Percentiles rank a stretch among this genome's conserved stretches.
Evolutionary conservation across 148 eudicot genomes (phyloP).

Genomic region (Rhododendron williamsianum): DNA sequence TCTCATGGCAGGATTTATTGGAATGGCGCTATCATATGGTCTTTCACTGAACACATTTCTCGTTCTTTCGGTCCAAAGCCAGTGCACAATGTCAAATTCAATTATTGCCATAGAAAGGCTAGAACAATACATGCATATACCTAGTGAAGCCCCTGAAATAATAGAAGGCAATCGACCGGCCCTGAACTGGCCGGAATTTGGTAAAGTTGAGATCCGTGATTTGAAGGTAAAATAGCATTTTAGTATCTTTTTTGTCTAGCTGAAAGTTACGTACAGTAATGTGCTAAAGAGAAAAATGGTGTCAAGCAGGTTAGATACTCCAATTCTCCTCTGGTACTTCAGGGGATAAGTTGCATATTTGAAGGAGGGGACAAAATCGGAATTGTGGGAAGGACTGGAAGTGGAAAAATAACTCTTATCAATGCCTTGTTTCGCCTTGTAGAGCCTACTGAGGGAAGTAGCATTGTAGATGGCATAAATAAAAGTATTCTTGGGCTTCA

Average conservation of each 20-base stretch:
- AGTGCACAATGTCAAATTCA: slow-evolving; percentile 31
- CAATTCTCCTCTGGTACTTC: slow-evolving; percentile 3
- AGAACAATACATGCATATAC: slow-evolving; percentile 49
- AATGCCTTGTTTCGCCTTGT: slow-evolving; percentile 10
- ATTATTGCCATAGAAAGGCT: slow-evolving; percentile 49
- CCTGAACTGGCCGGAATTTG: slow-evolving; percentile 47
- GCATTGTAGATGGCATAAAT: neutral
- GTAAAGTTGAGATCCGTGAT: slow-evolving; percentile 31
- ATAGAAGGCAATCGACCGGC: slow-evolving; percentile 39
- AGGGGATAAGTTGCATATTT: slow-evolving; percentile 10
- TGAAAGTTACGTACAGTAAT: no score
- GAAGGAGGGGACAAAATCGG: slow-evolving; percentile 11
- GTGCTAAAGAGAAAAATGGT: neutral
- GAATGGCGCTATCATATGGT: slow-evolving; percentile 88
- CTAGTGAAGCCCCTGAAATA: slow-evolving; percentile 44
- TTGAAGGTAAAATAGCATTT: slow-evolving; percentile 24
- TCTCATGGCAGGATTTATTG: slow-evolving; percentile 55
- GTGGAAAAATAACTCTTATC: slow-evolving; percentile 4
- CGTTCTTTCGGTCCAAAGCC: slow-evolving; percentile 29
- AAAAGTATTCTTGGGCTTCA: slow-evolving; percentile 6
- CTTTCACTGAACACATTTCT: slow-evolving; percentile 58
- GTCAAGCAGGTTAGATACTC: neutral
- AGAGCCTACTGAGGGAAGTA: slow-evolving; percentile 4
- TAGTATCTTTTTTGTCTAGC: no score
- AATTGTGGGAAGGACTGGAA: slow-evolving; percentile 11